A percentile compares a stretch with the other conserved stretches of the same genome.
These are phyloP conservation scores for Fusarium paranaense DNA, from an alignment of 2,329 filamentous ascomycete species.

Conservation along the genomic window DNA sequence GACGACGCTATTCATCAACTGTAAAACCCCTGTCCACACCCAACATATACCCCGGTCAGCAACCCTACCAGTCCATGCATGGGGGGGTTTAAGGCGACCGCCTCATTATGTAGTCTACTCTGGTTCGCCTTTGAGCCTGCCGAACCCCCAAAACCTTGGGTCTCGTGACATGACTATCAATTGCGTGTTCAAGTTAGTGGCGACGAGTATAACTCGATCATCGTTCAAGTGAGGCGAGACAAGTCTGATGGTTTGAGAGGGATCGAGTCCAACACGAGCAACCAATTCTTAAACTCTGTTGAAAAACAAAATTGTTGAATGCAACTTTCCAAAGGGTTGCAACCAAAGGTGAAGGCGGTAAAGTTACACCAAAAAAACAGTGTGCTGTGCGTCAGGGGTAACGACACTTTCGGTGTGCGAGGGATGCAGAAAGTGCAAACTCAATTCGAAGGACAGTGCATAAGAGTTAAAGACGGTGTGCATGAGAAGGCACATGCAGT, in stretches of 20 bases:
- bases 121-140: not conserved
- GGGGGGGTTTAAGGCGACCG: not conserved
- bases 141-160: not conserved
- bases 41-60: not conserved
- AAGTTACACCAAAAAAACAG: not conserved
- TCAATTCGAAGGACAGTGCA: not conserved
- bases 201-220: not conserved
- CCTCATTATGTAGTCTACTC: not conserved
- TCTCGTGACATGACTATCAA: not conserved
- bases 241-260: not conserved
- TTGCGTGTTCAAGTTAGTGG: not conserved
- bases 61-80: no score
- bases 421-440: not conserved
- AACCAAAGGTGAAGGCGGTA: not conserved
- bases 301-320: not conserved
- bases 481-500: not conserved
- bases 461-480: not conserved
- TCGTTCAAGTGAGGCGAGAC: not conserved
- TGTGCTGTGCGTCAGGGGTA: not conserved
- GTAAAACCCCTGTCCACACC: not conserved
- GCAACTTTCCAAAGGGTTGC: not conserved
- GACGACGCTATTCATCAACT: not conserved
- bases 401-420: not conserved
- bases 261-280: not conserved
- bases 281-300: not conserved